phyloP scores from a whole-genome alignment of 345 rosid species.

The Tarenaya hassleriana region DNA sequence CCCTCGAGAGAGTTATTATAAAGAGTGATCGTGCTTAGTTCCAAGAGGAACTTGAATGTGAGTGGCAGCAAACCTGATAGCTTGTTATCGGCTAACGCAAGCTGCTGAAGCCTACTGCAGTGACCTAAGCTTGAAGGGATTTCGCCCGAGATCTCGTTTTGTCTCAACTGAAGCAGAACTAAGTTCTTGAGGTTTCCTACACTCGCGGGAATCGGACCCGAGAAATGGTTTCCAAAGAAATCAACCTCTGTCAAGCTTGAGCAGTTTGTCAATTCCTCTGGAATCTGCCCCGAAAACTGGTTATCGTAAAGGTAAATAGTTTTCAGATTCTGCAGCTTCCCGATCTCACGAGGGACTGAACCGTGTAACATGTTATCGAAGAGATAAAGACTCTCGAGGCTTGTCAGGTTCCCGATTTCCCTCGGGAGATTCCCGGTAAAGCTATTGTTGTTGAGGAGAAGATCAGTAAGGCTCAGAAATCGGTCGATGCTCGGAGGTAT shows the following conservation, averaged over 20 bases:
- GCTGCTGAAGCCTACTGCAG: slow-evolving; percentile 45
- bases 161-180: slow-evolving; percentile 65
- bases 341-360: slow-evolving; percentile 55
- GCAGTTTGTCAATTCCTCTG: slow-evolving; percentile 71
- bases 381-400: slow-evolving; percentile 46
- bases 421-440: slow-evolving; percentile 45
- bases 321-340: slow-evolving; percentile 46
- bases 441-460: slow-evolving; percentile 45
- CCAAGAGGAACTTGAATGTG: slow-evolving; percentile 60
- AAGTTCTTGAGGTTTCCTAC: slow-evolving; percentile 67
- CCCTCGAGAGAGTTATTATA: slow-evolving; percentile 83
- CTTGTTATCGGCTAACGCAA: slow-evolving; percentile 77
- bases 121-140: slow-evolving; percentile 77
- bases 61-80: slow-evolving; percentile 71
- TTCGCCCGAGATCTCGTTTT: slow-evolving; percentile 70
- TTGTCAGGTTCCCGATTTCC: slow-evolving; percentile 56
- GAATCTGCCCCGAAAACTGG: slow-evolving; percentile 67
- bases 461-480: slow-evolving; percentile 41
- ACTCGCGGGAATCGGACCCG: slow-evolving; percentile 60
- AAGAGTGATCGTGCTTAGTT: slow-evolving; percentile 44
- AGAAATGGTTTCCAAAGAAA: slow-evolving; percentile 62
- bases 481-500: slow-evolving; percentile 50
- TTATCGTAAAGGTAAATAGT: slow-evolving; percentile 58
- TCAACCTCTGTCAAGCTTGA: slow-evolving; percentile 51
- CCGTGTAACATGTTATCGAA: slow-evolving; percentile 64